phyloP scores from a whole-genome alignment of 176 grass and related monocot genomes.

The Avena eriantha region DNA sequence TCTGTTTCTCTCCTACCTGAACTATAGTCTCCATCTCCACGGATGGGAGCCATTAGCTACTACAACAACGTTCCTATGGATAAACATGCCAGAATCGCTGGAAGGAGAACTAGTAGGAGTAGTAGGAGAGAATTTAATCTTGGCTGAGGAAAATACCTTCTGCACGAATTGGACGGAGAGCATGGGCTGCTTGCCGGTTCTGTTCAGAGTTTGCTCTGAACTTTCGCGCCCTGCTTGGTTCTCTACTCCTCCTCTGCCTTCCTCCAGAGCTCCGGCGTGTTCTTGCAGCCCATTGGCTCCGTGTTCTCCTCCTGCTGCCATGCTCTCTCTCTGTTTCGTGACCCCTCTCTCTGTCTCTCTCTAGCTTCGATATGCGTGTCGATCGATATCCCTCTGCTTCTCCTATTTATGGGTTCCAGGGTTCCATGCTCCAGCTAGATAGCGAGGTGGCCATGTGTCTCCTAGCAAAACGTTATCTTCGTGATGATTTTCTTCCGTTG shows the following conservation, averaged over 20 bases:
- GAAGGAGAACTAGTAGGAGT: too few species aligned
- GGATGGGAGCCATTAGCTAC: neutral
- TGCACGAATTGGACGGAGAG: slow-evolving; percentile 47
- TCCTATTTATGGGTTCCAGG: slow-evolving; percentile 45
- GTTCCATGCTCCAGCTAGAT: neutral
- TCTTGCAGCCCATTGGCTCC: slow-evolving; percentile 40
- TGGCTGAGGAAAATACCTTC: slow-evolving; percentile 39
- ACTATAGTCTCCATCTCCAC: neutral
- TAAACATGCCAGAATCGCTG: neutral
- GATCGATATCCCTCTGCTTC: neutral
- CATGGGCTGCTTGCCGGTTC: slow-evolving; percentile 26
- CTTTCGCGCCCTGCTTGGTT: slow-evolving; percentile 31
- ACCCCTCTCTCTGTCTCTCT: neutral
- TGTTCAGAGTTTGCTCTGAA: slow-evolving; percentile 29
- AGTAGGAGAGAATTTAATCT: neutral
- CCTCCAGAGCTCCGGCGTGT: slow-evolving; percentile 34
- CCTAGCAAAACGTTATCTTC: slow-evolving; percentile 34
- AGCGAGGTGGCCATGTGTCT: slow-evolving; percentile 1
- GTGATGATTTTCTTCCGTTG: slow-evolving; percentile 5
- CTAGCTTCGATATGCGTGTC: neutral
- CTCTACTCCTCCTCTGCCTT: slow-evolving; percentile 36
- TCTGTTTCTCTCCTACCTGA: neutral
- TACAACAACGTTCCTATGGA: neutral
- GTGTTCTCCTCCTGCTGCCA: slow-evolving; percentile 43
- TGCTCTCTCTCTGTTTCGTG: neutral